These are phyloP conservation scores for Dipteronia sinensis DNA, from an alignment of 345 rosid genomes.

Conservation along the genomic window DNA sequence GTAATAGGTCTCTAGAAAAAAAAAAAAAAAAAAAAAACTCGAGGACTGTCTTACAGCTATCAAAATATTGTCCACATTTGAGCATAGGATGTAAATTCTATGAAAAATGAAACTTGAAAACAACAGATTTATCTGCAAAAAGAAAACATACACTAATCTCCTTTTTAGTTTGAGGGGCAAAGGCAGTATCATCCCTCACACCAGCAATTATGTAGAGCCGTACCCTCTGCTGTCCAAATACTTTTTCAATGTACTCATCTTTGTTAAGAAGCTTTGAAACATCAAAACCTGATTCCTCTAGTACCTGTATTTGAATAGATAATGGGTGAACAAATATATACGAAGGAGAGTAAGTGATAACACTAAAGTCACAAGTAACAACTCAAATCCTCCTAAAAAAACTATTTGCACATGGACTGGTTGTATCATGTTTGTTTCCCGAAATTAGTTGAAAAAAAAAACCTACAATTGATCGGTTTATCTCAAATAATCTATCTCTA, in stretches of 20 bases:
- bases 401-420: neutral
- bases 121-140: conserved; percentile 1
- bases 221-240: conserved; percentile 96
- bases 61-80: neutral
- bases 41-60: neutral
- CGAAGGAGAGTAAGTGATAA: neutral
- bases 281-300: conserved; percentile 97
- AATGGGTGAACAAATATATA: neutral
- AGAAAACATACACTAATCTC: conserved; percentile 86
- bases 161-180: conserved; percentile 96
- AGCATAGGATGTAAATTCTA: neutral
- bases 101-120: neutral
- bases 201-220: conserved; percentile 90
- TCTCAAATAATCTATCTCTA: neutral
- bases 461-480: conserved; percentile 1
- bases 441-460: neutral
- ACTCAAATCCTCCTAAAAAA: neutral
- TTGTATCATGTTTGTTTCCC: neutral
- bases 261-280: conserved; percentile 76
- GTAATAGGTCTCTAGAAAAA: neutral
- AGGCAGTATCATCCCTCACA: conserved; percentile 84
- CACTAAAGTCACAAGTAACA: neutral
- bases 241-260: conserved; percentile 78
- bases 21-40: neutral
- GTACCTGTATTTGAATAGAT: conserved; percentile 55